These are phyloP conservation scores for Calonectria hawksworthii DNA, from an alignment of 2,329 filamentous ascomycete genomes.

Conservation along the genomic window DNA sequence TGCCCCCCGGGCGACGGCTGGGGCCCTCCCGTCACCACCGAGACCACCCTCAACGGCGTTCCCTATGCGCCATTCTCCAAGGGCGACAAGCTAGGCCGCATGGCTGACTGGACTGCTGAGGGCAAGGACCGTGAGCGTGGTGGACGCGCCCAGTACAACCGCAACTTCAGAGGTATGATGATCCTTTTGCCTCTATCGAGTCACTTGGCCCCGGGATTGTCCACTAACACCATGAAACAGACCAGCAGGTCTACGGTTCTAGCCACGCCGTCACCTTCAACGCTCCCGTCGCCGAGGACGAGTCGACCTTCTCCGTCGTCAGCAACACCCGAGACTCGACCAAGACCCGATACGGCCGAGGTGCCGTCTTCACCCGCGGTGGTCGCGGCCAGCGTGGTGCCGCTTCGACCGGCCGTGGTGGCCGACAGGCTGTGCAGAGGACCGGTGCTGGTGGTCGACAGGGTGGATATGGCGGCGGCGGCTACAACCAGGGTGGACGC, in stretches of 20 bases:
- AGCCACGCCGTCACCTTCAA: slow-evolving; percentile 90
- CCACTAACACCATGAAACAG: slow-evolving; percentile 59
- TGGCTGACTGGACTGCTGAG: slow-evolving; percentile 98
- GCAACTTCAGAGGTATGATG: slow-evolving; percentile 87
- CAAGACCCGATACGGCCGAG: slow-evolving; percentile 90
- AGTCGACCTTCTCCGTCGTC: slow-evolving; percentile 97
- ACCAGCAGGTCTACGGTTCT: slow-evolving; percentile 97
- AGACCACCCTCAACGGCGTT: slow-evolving; percentile 93
- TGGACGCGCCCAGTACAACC: slow-evolving; percentile 89
- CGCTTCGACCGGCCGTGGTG: slow-evolving; percentile 73
- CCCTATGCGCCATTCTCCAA: slow-evolving; percentile 99
- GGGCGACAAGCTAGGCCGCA: slow-evolving; percentile 97
- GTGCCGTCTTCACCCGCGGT: slow-evolving; percentile 89
- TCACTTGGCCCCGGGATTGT: not conserved
- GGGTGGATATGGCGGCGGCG: slow-evolving; percentile 62
- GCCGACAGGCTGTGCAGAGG: slow-evolving; percentile 77
- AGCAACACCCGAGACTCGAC: slow-evolving; percentile 91
- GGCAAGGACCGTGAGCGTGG: slow-evolving; percentile 86
- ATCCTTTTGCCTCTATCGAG: not conserved
- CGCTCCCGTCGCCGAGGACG: slow-evolving; percentile 92
- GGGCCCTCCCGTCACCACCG: slow-evolving; percentile 86
- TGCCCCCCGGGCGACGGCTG: slow-evolving; percentile 85
- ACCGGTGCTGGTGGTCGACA: slow-evolving; percentile 78
- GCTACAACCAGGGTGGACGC: slow-evolving; percentile 82
- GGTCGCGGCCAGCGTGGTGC: slow-evolving; percentile 84